Percentiles rank a stretch among this genome's conserved stretches.
These are phyloP conservation scores for Dictyophora rubrovolvata DNA, from an alignment of 768 basidiomycete species.

Conservation along the genomic window DNA sequence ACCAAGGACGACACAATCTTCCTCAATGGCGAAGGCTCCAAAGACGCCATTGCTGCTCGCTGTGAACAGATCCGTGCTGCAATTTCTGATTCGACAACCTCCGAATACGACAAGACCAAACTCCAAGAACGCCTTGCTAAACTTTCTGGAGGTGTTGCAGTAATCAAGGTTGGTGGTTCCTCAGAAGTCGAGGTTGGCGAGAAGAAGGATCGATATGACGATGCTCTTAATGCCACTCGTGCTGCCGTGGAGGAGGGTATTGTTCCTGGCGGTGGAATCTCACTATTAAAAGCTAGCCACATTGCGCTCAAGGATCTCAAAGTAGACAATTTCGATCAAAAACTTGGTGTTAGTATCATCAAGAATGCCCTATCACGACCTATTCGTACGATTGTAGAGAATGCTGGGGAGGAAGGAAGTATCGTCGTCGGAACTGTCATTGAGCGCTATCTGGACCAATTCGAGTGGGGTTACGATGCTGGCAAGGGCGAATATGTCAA, in stretches of 20 bases:
- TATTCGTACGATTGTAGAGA: slow-evolving; percentile 78
- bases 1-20: slow-evolving; percentile 98
- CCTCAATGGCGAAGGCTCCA: slow-evolving; percentile 88
- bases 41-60: slow-evolving; percentile 81
- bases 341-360: slow-evolving; percentile 91
- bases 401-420: slow-evolving; percentile 89
- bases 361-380: slow-evolving; percentile 77
- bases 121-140: slow-evolving; percentile 96
- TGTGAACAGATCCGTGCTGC: slow-evolving; percentile 92
- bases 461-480: slow-evolving; percentile 84
- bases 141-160: slow-evolving; percentile 91
- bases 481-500: slow-evolving; percentile 87
- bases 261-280: slow-evolving; percentile 92
- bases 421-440: slow-evolving; percentile 89
- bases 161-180: slow-evolving; percentile 94
- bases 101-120: slow-evolving; percentile 90
- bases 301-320: slow-evolving; percentile 48
- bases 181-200: slow-evolving; percentile 95
- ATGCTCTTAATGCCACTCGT: slow-evolving; percentile 94
- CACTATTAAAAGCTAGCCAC: slow-evolving; percentile 71
- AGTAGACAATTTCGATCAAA: slow-evolving; percentile 84
- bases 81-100: slow-evolving; percentile 72
- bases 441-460: slow-evolving; percentile 69
- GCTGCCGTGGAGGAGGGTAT: slow-evolving; percentile 99
- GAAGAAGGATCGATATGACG: slow-evolving; percentile 99